Conservation (phyloP, 768 basidiomycete species). For the Amanita thiersii region DNA sequence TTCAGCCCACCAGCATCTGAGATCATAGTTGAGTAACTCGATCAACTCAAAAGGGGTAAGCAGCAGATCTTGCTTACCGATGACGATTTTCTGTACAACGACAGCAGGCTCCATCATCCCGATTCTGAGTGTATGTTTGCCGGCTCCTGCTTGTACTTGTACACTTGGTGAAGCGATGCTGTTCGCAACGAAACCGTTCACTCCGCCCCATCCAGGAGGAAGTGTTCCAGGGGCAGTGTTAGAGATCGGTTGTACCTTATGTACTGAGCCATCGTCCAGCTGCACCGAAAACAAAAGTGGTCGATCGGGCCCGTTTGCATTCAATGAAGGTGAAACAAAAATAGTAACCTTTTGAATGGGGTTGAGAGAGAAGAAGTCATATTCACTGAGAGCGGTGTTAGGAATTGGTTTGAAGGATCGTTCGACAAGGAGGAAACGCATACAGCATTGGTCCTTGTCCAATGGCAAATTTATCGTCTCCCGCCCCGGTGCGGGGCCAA, state of each 20-base stretch:
- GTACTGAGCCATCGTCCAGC: constrained; percentile 34
- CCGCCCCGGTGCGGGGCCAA: constrained; percentile 38
- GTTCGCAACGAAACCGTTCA: constrained; percentile 47
- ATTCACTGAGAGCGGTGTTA: constrained; percentile 31
- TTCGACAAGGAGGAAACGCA: no score
- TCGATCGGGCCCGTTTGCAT: constrained; percentile 38
- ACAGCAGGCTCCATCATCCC: constrained; percentile 50
- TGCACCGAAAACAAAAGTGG: constrained; percentile 46
- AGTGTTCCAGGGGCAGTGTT: constrained; percentile 32
- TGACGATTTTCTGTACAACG: constrained; percentile 54
- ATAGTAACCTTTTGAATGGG: constrained; percentile 35
- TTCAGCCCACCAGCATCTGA: constrained; percentile 48
- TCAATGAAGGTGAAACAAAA: constrained; percentile 44
- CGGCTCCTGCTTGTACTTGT: constrained; percentile 33
- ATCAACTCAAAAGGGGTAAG: neutral
- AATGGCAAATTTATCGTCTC: constrained; percentile 47
- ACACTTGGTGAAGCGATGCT: constrained; percentile 35
- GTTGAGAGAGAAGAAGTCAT: constrained; percentile 60
- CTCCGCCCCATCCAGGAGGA: constrained; percentile 38
- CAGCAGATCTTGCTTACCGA: constrained; percentile 27
- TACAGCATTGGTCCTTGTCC: constrained; percentile 59
- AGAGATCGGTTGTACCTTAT: constrained; percentile 40
- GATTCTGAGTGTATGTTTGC: constrained; percentile 54
- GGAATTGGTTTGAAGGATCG: neutral
- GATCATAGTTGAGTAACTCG: constrained; percentile 1